Percentiles rank a stretch among this genome's conserved stretches.
Conservation (phyloP, 371 early-diverging fungal genomes). For the Mucor plumbeus region DNA sequence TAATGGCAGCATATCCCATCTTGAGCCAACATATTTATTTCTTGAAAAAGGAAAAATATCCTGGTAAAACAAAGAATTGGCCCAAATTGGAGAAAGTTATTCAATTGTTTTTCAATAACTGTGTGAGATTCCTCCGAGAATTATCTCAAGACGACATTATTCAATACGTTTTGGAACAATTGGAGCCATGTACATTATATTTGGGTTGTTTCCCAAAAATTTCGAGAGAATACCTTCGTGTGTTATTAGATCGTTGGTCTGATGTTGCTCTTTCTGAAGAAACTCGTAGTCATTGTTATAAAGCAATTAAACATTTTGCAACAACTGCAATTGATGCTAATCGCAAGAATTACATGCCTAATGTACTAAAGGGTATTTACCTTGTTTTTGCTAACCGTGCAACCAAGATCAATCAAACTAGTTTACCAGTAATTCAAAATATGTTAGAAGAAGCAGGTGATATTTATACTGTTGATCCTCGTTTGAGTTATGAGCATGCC, state of each 20-base stretch:
- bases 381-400: constrained; percentile 78
- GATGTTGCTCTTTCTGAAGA: constrained; percentile 68
- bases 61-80: constrained; percentile 75
- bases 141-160: constrained; percentile 82
- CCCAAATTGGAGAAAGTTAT: constrained; percentile 73
- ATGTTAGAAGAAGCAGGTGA: constrained; percentile 91
- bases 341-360: constrained; percentile 46
- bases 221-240: constrained; percentile 79
- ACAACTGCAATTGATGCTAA: constrained; percentile 40
- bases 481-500: constrained; percentile 82
- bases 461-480: constrained; percentile 74
- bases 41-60: constrained; percentile 57
- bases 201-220: constrained; percentile 85
- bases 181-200: constrained; percentile 74
- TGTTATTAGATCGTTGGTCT: constrained; percentile 68
- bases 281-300: constrained; percentile 64
- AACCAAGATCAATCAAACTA: constrained; percentile 74
- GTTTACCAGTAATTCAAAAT: constrained; percentile 75
- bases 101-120: constrained; percentile 76
- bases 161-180: constrained; percentile 76
- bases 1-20: constrained; percentile 62
- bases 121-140: constrained; percentile 76
- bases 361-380: constrained; percentile 76
- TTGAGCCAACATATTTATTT: constrained; percentile 64
- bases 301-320: constrained; percentile 36